A percentile compares a stretch with the other conserved stretches of the same genome.
phyloP scores from a whole-genome alignment of 768 basidiomycete genomes.

The Inosperma sp. region DNA sequence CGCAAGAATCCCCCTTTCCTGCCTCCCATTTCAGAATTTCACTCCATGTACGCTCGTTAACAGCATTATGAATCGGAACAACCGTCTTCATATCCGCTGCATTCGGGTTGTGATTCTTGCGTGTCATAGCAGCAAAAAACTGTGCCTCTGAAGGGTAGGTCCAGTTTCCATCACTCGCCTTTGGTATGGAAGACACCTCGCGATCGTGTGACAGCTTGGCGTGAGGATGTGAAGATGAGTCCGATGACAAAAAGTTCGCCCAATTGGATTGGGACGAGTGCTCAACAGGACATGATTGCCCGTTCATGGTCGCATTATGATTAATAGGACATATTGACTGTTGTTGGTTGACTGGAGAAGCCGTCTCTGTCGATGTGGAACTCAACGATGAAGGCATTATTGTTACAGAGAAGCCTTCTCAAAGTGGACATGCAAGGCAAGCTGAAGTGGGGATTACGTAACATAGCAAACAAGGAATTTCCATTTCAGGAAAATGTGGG shows the following conservation, averaged over 20 bases:
- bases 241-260: slow-evolving; percentile 39
- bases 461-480: too few relatives aligned
- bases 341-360: slow-evolving; percentile 65
- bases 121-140: slow-evolving; percentile 95
- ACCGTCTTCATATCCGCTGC: slow-evolving; percentile 91
- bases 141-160: slow-evolving; percentile 98
- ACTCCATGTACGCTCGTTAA: slow-evolving; percentile 90
- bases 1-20: slow-evolving; percentile 76
- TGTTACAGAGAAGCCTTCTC: too few relatives aligned
- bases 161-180: slow-evolving; percentile 71
- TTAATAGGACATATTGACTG: slow-evolving; percentile 37
- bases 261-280: slow-evolving; percentile 41
- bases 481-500: too few relatives aligned
- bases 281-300: slow-evolving; percentile 60
- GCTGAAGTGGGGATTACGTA: too few relatives aligned
- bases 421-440: too few relatives aligned
- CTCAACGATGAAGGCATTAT: slow-evolving; percentile 1
- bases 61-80: slow-evolving; percentile 98
- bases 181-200: slow-evolving; percentile 86
- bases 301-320: slow-evolving; percentile 29
- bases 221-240: slow-evolving; percentile 13
- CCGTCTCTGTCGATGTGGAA: slow-evolving; percentile 24
- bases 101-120: slow-evolving; percentile 88
- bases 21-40: slow-evolving; percentile 81
- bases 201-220: slow-evolving; percentile 60